Percentiles rank a stretch among this genome's conserved stretches.
phyloP scores from a whole-genome alignment of 2,329 filamentous ascomycete genomes.

The Myotisia sp. region DNA sequence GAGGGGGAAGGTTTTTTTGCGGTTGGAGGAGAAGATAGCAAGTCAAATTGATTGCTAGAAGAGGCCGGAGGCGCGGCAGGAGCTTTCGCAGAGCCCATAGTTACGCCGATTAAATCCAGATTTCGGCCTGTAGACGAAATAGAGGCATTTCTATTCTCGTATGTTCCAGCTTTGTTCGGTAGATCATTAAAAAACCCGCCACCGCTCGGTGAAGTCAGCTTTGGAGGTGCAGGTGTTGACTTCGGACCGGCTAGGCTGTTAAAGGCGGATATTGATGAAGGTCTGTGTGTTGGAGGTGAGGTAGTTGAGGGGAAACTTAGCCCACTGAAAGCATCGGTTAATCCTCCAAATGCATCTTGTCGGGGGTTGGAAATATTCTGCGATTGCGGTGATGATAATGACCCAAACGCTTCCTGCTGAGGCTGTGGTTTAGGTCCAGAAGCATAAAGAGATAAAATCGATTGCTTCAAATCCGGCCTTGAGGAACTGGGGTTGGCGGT shows the following conservation, averaged over 20 bases:
- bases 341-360: conserved; percentile 44
- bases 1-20: conserved; percentile 20
- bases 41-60: conserved; percentile 70
- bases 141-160: conserved; percentile 22
- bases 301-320: conserved; percentile 45
- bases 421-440: conserved; percentile 65
- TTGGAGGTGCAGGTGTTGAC: conserved; percentile 31
- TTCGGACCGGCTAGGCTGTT: conserved; percentile 24
- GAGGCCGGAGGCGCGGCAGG: conserved; percentile 32
- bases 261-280: conserved; percentile 12
- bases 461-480: conserved; percentile 88
- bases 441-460: conserved; percentile 88
- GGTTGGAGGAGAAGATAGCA: conserved; percentile 40
- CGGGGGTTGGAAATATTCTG: conserved; percentile 27
- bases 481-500: conserved; percentile 55
- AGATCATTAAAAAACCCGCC: conserved; percentile 71
- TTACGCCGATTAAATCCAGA: conserved; percentile 11
- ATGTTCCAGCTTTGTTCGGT: conserved; percentile 43
- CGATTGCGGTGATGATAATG: conserved; percentile 44
- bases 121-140: neutral
- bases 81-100: conserved; percentile 25
- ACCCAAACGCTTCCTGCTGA: conserved; percentile 52
- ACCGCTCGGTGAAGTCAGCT: conserved; percentile 44
- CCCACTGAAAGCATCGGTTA: conserved; percentile 69
- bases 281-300: conserved; percentile 22